Conservation (phyloP, 2,329 filamentous ascomycete genomes). For the Calonectria honghensis region DNA sequence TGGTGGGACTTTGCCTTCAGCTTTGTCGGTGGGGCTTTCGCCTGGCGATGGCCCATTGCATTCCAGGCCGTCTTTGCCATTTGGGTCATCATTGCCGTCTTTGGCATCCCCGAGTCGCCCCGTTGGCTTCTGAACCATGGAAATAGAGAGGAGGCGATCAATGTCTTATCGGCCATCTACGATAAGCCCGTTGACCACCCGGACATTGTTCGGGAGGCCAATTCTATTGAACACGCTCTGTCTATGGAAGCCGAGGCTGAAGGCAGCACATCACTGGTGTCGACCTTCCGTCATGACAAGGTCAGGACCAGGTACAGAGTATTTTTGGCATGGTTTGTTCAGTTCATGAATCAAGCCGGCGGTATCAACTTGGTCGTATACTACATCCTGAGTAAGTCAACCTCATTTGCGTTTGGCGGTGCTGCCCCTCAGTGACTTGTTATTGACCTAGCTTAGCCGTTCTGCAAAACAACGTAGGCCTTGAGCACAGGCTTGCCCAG, state of each 20-base stretch:
- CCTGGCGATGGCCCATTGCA: constrained; percentile 52
- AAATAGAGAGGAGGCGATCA: constrained; percentile 60
- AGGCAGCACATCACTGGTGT: constrained; percentile 59
- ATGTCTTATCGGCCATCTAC: constrained; percentile 62
- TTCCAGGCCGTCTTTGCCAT: constrained; percentile 60
- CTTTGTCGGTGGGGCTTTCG: constrained; percentile 51
- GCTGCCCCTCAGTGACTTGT: not conserved
- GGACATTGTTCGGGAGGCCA: constrained; percentile 58
- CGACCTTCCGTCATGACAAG: constrained; percentile 55
- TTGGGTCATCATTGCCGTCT: constrained; percentile 56
- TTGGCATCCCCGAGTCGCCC: constrained; percentile 63
- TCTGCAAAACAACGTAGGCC: constrained; percentile 40
- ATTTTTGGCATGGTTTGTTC: constrained; percentile 44
- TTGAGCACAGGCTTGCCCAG: constrained; percentile 51
- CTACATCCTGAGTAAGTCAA: constrained; percentile 54
- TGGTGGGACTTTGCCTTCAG: constrained; percentile 63
- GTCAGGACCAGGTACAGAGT: constrained; percentile 43
- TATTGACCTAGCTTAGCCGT: constrained; percentile 32
- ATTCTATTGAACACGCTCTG: constrained; percentile 64
- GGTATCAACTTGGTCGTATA: constrained; percentile 68
- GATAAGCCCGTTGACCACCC: constrained; percentile 60
- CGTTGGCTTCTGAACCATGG: constrained; percentile 63
- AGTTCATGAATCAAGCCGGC: constrained; percentile 64
- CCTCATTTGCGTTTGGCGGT: accelerated
- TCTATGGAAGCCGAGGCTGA: constrained; percentile 59